Evolutionary conservation across 257 asterid genomes (phyloP).

Genomic region (Verbena officinalis): DNA sequence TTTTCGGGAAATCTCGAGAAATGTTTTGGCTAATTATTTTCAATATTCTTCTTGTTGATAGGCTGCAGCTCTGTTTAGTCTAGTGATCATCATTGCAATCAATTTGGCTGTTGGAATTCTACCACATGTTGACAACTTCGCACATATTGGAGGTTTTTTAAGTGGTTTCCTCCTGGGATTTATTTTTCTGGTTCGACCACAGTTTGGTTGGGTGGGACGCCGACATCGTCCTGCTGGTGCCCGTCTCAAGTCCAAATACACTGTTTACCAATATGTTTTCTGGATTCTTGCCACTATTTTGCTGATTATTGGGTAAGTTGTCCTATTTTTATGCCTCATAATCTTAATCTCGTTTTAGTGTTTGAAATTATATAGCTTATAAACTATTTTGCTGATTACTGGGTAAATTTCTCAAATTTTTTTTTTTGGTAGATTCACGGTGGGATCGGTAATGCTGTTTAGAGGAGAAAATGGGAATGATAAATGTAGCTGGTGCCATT

Average conservation of each 20-base stretch:
- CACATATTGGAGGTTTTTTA: conserved; percentile 88
- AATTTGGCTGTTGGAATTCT: conserved; percentile 91
- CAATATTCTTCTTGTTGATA: conserved; percentile 30
- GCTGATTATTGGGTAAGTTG: conserved; percentile 69
- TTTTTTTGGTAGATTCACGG: conserved; percentile 64
- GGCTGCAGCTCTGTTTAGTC: conserved; percentile 88
- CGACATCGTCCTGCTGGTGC: conserved; percentile 51
- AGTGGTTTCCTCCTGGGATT: conserved; percentile 92
- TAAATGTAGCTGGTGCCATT: conserved; percentile 92
- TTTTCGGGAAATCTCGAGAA: too few species aligned
- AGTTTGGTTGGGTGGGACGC: conserved; percentile 73
- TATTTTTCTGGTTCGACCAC: conserved; percentile 76
- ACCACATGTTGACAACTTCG: conserved; percentile 93
- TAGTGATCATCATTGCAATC: conserved; percentile 59
- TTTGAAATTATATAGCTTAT: too few species aligned
- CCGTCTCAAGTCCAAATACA: conserved; percentile 67
- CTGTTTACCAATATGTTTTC: conserved; percentile 58
- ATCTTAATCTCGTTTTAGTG: too few species aligned
- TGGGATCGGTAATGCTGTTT: conserved; percentile 77
- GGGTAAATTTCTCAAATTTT: background rate
- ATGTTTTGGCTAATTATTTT: too few species aligned
- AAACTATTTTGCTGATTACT: too few species aligned
- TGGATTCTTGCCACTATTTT: conserved; percentile 55
- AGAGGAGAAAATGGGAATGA: conserved; percentile 74
- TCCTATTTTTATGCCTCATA: background rate